These are phyloP conservation scores for Prototheca cutis DNA, from an alignment of 163 green algal genomes.

Conservation along the genomic window DNA sequence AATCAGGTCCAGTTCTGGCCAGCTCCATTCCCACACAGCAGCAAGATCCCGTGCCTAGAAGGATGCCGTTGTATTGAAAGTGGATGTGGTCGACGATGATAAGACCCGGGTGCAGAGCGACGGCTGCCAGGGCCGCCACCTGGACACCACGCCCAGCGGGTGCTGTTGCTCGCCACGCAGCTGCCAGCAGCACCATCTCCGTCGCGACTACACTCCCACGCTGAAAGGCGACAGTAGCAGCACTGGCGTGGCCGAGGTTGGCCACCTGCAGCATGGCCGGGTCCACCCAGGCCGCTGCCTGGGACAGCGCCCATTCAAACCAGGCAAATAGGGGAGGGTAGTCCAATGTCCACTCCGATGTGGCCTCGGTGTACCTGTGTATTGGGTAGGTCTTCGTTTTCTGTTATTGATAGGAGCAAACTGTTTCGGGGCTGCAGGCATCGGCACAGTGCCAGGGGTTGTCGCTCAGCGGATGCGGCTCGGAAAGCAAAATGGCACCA, in stretches of 20 bases:
- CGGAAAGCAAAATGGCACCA: too few species aligned
- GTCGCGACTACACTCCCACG: constrained; percentile 53
- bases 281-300: constrained; percentile 54
- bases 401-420: too few species aligned
- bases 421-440: too few species aligned
- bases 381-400: too few species aligned
- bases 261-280: constrained; percentile 58
- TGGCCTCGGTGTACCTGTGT: constrained; percentile 77
- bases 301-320: constrained; percentile 73
- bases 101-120: constrained; percentile 51
- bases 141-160: too few species aligned
- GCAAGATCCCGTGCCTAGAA: too few species aligned
- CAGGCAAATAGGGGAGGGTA: constrained; percentile 96
- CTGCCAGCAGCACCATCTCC: constrained; percentile 49
- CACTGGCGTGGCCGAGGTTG: constrained; percentile 40
- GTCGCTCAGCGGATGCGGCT: background rate
- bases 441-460: too few species aligned
- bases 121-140: constrained; percentile 12
- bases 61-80: constrained; percentile 97
- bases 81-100: constrained; percentile 96
- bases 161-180: constrained; percentile 15
- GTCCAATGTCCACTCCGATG: constrained; percentile 91
- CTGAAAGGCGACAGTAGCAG: constrained; percentile 64
- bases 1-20: too few species aligned
- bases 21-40: background rate